phyloP scores from a whole-genome alignment of 1,284 basidiomycete species.

The Fistulinella cinereoalba region DNA sequence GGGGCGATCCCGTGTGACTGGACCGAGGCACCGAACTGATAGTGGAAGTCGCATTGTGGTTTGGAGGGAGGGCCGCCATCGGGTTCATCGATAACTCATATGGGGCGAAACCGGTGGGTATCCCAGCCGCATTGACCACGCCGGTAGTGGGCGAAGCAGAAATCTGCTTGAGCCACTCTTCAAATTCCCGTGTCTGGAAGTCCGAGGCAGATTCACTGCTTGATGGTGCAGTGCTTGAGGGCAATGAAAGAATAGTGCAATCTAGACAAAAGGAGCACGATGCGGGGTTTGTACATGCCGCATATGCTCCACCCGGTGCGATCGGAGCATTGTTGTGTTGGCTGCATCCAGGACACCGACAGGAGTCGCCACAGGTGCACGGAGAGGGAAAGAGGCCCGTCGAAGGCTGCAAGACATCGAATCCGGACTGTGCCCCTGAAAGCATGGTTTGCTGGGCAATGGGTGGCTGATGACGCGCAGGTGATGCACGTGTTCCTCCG shows the following conservation, averaged over 20 bases:
- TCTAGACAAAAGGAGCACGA: slow-evolving; percentile 57
- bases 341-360: slow-evolving; percentile 52
- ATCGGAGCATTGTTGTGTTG: slow-evolving; percentile 42
- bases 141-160: slow-evolving; percentile 17
- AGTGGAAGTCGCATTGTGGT: slow-evolving; percentile 11
- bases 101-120: slow-evolving; percentile 19
- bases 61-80: slow-evolving; percentile 15
- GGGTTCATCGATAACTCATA: slow-evolving; percentile 31
- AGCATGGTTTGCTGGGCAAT: slow-evolving; percentile 13
- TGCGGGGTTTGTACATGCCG: slow-evolving; percentile 43
- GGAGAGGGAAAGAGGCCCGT: slow-evolving; percentile 32
- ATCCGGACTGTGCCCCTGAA: slow-evolving; percentile 15
- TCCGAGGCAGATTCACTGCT: slow-evolving; percentile 20
- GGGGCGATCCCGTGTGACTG: slow-evolving; percentile 11
- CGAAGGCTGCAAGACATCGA: slow-evolving; percentile 27
- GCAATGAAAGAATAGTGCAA: slow-evolving; percentile 52
- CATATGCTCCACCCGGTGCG: slow-evolving; percentile 32
- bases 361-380: slow-evolving; percentile 54
- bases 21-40: slow-evolving; percentile 7
- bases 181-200: slow-evolving; percentile 38
- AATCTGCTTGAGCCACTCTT: slow-evolving; percentile 50
- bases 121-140: slow-evolving; percentile 14
- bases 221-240: slow-evolving; percentile 33
- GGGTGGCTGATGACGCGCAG: slow-evolving; percentile 15
- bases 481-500: slow-evolving; percentile 18